phyloP scores from a whole-genome alignment of 23 red algal species.

The Gracilariopsis chorda region DNA sequence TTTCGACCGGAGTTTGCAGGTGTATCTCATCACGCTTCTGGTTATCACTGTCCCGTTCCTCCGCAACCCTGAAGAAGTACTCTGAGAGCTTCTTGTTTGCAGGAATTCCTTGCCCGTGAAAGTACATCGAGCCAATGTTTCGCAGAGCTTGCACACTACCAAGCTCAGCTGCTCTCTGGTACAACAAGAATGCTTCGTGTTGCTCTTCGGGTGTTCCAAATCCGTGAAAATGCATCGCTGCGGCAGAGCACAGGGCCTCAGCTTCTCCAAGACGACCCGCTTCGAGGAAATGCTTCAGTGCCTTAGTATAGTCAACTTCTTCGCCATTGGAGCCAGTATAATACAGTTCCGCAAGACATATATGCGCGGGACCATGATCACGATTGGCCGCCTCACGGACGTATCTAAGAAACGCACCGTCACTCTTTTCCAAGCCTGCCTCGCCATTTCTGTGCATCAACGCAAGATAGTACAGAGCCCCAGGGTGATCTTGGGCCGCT shows the following conservation, averaged over 20 bases:
- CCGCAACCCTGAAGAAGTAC: conserved; percentile 44
- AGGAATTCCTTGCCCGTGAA: conserved; percentile 52
- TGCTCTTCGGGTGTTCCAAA: conserved; percentile 41
- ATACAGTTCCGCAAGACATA: conserved; percentile 60
- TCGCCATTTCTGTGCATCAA: conserved; percentile 70
- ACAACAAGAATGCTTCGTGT: conserved; percentile 58
- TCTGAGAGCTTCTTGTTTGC: conserved; percentile 54
- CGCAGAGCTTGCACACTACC: conserved; percentile 54
- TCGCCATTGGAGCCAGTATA: conserved; percentile 54
- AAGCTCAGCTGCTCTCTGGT: conserved; percentile 52
- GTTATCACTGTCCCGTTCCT: conserved; percentile 14
- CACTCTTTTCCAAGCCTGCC: conserved; percentile 28
- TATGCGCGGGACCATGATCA: conserved; percentile 57
- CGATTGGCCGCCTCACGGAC: conserved; percentile 15
- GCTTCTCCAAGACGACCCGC: conserved; percentile 38
- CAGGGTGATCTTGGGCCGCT: conserved; percentile 62
- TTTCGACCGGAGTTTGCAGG: background rate
- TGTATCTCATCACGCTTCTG: background rate
- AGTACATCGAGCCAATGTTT: conserved; percentile 73
- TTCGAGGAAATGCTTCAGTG: conserved; percentile 42
- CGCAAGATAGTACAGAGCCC: conserved; percentile 58
- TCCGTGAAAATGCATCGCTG: conserved; percentile 79
- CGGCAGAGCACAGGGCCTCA: conserved; percentile 70
- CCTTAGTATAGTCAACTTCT: conserved; percentile 49
- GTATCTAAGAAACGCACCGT: conserved; percentile 48